phyloP scores from a whole-genome alignment of 306 rosid species.

The Prunus kanzakura region DNA sequence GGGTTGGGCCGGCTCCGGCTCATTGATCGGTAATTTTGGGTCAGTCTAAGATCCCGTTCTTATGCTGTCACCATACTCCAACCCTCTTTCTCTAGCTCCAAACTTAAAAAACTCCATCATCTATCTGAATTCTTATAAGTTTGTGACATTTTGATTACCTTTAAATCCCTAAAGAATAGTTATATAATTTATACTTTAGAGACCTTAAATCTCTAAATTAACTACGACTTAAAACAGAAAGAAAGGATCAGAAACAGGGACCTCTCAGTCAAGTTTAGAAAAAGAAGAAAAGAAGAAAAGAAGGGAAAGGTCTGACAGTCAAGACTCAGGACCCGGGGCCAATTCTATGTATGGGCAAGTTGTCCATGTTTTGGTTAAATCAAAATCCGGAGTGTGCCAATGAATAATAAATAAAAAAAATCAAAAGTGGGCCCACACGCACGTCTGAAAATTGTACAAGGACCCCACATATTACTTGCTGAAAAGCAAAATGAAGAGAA shows the following conservation, averaged over 20 bases:
- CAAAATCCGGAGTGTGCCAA: constrained; percentile 13
- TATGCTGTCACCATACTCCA: not conserved
- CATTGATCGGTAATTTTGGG: not conserved
- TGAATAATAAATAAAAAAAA: not conserved
- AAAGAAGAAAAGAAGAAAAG: not conserved
- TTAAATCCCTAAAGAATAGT: not conserved
- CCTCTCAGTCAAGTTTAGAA: not conserved
- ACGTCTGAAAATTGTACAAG: not conserved
- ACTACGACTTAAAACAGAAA: not conserved
- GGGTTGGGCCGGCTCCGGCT: not conserved
- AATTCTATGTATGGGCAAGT: not conserved
- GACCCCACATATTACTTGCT: constrained; percentile 37
- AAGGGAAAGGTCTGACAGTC: not conserved
- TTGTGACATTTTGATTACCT: not conserved
- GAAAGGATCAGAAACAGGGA: not conserved
- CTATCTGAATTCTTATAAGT: not conserved
- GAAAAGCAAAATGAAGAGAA: constrained; percentile 45
- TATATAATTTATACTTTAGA: not conserved
- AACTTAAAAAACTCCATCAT: not conserved
- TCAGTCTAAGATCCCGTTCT: not conserved
- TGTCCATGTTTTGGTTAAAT: not conserved
- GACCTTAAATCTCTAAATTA: not conserved
- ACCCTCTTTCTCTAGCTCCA: not conserved
- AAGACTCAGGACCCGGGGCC: not conserved
- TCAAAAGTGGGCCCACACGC: constrained; percentile 25